Conservation (phyloP, 2,329 filamentous ascomycete genomes). For the Fusarium hostae region DNA sequence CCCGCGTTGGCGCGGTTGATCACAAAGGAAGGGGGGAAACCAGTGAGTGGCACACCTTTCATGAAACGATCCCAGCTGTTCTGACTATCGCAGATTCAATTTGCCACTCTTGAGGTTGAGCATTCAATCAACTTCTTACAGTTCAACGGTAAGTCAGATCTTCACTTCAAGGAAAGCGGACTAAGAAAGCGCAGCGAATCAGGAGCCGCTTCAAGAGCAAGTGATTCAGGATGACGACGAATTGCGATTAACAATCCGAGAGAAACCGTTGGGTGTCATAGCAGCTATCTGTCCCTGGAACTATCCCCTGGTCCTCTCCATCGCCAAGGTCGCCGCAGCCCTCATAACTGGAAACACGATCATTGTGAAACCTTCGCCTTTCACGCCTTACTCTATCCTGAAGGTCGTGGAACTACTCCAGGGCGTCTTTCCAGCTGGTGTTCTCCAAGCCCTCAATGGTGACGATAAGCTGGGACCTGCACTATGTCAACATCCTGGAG, state of each 20-base stretch:
- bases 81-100: neutral
- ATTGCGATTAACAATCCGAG: neutral
- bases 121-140: neutral
- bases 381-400: constrained; percentile 66
- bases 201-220: neutral
- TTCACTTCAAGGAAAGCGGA: rapidly evolving
- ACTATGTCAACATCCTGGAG: constrained; percentile 65
- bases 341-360: constrained; percentile 65
- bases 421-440: constrained; percentile 67
- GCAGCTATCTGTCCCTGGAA: constrained; percentile 66
- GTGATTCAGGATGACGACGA: constrained; percentile 3
- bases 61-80: rapidly evolving
- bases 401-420: constrained; percentile 68
- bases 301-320: constrained; percentile 61
- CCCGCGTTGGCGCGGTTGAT: neutral
- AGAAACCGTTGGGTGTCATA: constrained; percentile 52
- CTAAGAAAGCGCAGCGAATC: neutral
- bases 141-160: neutral
- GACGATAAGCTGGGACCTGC: constrained; percentile 68
- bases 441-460: constrained; percentile 69
- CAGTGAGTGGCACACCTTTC: neutral
- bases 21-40: constrained; percentile 2
- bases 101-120: neutral
- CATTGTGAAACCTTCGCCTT: constrained; percentile 67
- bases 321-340: constrained; percentile 65